Percentiles rank a stretch among this genome's conserved stretches.
These are phyloP conservation scores for Zygosaccharomyces sapae DNA, from an alignment of 1,139 yeast species.

Conservation along the genomic window DNA sequence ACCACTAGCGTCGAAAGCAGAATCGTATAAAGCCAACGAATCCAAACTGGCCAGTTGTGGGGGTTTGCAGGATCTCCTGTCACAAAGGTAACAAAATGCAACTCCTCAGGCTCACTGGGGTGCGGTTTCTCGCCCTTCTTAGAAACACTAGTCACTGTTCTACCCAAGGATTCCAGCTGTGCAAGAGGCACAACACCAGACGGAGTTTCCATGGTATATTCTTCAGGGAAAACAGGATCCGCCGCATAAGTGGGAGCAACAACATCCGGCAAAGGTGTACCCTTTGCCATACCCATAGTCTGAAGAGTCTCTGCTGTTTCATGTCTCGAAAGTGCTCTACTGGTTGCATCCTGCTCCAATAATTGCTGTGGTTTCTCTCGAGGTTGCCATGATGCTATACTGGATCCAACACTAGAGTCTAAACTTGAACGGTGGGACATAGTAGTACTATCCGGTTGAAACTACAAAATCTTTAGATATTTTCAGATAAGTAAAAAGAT, in stretches of 20 bases:
- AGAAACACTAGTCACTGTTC: constrained; percentile 43
- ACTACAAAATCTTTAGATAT: too few species aligned
- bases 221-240: constrained; percentile 82
- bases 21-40: constrained; percentile 67
- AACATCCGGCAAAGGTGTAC: constrained; percentile 52
- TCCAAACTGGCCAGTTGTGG: constrained; percentile 62
- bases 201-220: constrained; percentile 77
- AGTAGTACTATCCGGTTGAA: too few species aligned
- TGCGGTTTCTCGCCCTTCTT: constrained; percentile 39
- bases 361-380: constrained; percentile 4
- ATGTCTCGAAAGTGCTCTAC: constrained; percentile 45
- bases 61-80: constrained; percentile 83
- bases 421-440: neutral
- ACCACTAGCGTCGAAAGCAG: constrained; percentile 66
- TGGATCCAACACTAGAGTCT: neutral
- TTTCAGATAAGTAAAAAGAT: too few species aligned
- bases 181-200: constrained; percentile 82
- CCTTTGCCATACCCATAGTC: constrained; percentile 54
- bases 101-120: too few species aligned
- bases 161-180: constrained; percentile 64
- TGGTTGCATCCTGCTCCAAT: constrained; percentile 20
- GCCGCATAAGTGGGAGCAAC: constrained; percentile 53
- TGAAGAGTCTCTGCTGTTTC: constrained; percentile 68
- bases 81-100: constrained; percentile 75
- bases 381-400: too few species aligned